These are phyloP conservation scores for Lactuca saligna DNA, from an alignment of 129 eudicot genomes.

Conservation along the genomic window DNA sequence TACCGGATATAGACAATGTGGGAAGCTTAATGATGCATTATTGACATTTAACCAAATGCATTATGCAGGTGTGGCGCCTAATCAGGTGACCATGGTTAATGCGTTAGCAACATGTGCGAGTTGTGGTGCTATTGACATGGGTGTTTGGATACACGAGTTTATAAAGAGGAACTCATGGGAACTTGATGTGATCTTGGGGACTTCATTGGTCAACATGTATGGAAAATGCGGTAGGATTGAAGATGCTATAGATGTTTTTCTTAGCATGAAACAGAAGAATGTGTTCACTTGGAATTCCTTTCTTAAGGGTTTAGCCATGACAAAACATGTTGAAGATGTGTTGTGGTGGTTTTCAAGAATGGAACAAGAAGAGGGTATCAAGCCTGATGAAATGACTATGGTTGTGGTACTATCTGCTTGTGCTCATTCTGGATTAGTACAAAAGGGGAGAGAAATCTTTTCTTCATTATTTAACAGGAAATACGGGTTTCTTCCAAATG, in stretches of 20 bases:
- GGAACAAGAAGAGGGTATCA: slow-evolving; percentile 36
- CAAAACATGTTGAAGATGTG: slow-evolving; percentile 43
- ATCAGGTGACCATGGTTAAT: slow-evolving; percentile 68
- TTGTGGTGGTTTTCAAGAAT: slow-evolving; percentile 50
- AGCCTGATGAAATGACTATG: slow-evolving; percentile 60
- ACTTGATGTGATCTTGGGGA: slow-evolving; percentile 56
- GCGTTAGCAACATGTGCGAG: slow-evolving; percentile 63
- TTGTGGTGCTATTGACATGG: slow-evolving; percentile 50
- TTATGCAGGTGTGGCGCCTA: slow-evolving; percentile 50
- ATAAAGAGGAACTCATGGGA: slow-evolving; percentile 50
- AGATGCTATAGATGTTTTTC: slow-evolving; percentile 39
- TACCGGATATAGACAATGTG: slow-evolving; percentile 43
- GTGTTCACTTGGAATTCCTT: slow-evolving; percentile 58
- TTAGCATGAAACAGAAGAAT: slow-evolving; percentile 51
- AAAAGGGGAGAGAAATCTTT: slow-evolving; percentile 43
- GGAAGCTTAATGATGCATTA: slow-evolving; percentile 48
- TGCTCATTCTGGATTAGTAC: slow-evolving; percentile 43
- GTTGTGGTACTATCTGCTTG: slow-evolving; percentile 52
- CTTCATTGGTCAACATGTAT: slow-evolving; percentile 57
- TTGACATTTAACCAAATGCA: slow-evolving; percentile 50
- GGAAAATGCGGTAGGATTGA: slow-evolving; percentile 52
- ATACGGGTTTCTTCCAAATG: slow-evolving; percentile 43
- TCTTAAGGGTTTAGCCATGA: slow-evolving; percentile 44
- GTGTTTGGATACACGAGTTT: slow-evolving; percentile 59
- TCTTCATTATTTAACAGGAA: slow-evolving; percentile 29